Evolutionary conservation across 805 yeast species (phyloP), one percentile per base, ranked within the genome.

Genomic region (Cyberlindnera maritima): DNA sequence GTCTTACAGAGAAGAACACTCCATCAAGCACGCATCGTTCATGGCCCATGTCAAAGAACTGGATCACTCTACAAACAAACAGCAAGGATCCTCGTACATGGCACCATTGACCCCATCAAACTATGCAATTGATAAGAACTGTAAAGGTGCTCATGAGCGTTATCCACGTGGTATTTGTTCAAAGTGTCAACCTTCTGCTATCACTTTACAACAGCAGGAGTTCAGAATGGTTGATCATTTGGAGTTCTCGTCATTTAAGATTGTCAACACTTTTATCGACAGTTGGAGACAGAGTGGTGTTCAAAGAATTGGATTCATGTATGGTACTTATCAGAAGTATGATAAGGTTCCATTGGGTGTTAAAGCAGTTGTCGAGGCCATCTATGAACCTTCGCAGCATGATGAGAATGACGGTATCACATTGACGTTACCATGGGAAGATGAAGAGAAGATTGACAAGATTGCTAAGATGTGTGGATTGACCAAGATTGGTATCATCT

Each of bases 151-250:
- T 0, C 99, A 92, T 65, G 80, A 83, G 33, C 92, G 96, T 8
- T 94, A 96, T 89, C 98, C 99, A 1, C 76, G 71, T 43, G 97
- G 97, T 1, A 90, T 94, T 55, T 92, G 99, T 61, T 87, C 96
- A 14, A 88, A 90, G 65, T 92, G 99, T 67, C 98, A 92, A 66
- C 98, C 99, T 1, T 83, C 96, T 1, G 94, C 97, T 0, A 88
- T 94, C 49, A 91, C 98, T 0, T 72, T 94, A 52, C 96, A 86
- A 65, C 90, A 83, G 65, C 99, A 94, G 64, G 71, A 75, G 31
- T 94, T 88, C 65, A 78, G 99, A 58, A 88, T 94, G 96, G 97
- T 95, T 25, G 99, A 94, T 64, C 98, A 94, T 68, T 94, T 94
- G 26, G 99, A 94, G 64, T 88, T 91, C 64, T 81, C 88, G 20